phyloP scores from a whole-genome alignment of 2,329 filamentous ascomycete genomes.

The Elsinoe necatrix region DNA sequence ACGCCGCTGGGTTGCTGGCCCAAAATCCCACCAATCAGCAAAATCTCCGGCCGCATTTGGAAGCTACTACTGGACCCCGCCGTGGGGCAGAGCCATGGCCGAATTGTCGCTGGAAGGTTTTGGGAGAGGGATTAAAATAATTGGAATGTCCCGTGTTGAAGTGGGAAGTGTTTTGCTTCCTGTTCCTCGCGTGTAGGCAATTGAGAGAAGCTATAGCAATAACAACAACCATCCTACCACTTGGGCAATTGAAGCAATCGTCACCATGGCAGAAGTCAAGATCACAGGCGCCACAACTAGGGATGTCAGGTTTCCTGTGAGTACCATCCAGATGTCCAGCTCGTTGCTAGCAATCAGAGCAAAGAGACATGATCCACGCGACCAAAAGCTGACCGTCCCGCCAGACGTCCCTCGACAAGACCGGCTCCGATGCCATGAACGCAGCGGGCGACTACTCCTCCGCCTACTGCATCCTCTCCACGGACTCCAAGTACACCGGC shows the following conservation, averaged over 20 bases:
- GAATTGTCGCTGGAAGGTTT: not conserved
- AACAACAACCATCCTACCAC: not conserved
- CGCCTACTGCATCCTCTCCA: constrained; percentile 87
- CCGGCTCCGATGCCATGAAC: constrained; percentile 96
- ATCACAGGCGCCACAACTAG: constrained; percentile 39
- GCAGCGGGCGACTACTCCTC: constrained; percentile 85
- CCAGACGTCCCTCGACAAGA: constrained; percentile 84
- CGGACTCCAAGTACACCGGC: constrained; percentile 61
- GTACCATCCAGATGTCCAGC: constrained; percentile 17
- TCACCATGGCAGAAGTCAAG: constrained; percentile 27
- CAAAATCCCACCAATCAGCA: constrained; percentile 8
- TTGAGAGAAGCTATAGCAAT: not conserved
- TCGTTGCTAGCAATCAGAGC: not conserved
- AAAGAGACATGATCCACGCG: constrained; percentile 1
- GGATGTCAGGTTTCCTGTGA: constrained; percentile 43
- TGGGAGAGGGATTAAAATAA: not conserved
- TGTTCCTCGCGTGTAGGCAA: not conserved
- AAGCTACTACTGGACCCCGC: constrained; percentile 1
- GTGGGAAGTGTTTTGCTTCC: not conserved
- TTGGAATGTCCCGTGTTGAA: not conserved
- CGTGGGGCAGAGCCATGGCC: constrained; percentile 8
- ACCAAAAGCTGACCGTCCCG: constrained; percentile 5
- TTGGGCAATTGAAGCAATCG: not conserved
- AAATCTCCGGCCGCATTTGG: not conserved
- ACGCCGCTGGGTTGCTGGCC: not conserved